These are phyloP conservation scores for Ceratocystis smalleyi DNA, from an alignment of 2,329 filamentous ascomycete genomes.

Conservation along the genomic window DNA sequence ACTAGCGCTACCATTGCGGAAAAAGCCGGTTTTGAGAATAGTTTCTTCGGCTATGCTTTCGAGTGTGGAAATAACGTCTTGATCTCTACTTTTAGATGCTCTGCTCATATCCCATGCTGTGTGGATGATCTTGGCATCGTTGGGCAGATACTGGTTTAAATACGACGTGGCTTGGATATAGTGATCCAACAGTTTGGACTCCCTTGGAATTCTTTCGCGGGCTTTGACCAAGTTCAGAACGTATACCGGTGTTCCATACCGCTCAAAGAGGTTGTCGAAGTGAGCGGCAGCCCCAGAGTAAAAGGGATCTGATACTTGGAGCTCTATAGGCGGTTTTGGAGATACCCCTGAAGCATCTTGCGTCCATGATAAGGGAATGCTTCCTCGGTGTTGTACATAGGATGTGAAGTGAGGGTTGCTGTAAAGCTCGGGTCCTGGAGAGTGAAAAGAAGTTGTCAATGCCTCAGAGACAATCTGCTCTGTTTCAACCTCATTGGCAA, in stretches of 20 bases:
- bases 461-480: conserved; percentile 96
- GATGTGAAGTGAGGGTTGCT: conserved; percentile 87
- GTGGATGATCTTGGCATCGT: conserved; percentile 74
- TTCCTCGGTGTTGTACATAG: conserved; percentile 90
- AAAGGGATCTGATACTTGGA: conserved; percentile 92
- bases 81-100: conserved; percentile 77
- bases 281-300: conserved; percentile 85
- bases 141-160: conserved; percentile 82
- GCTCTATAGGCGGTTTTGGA: conserved; percentile 87
- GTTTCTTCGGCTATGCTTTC: conserved; percentile 83
- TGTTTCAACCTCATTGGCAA: conserved; percentile 96
- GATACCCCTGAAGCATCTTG: conserved; percentile 91
- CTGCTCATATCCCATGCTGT: conserved; percentile 98
- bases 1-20: conserved; percentile 72
- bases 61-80: conserved; percentile 85
- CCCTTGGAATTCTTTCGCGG: conserved; percentile 72
- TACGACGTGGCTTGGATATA: conserved; percentile 80
- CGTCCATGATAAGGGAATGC: conserved; percentile 93
- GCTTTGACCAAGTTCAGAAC: conserved; percentile 84
- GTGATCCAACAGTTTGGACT: conserved; percentile 78
- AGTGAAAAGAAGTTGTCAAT: conserved; percentile 87
- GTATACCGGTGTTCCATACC: conserved; percentile 86
- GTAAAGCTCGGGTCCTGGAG: conserved; percentile 69
- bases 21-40: conserved; percentile 74
- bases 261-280: conserved; percentile 84